These are phyloP conservation scores for Podospora pseudocomata DNA, from an alignment of 495 filamentous ascomycete genomes.

Conservation along the genomic window DNA sequence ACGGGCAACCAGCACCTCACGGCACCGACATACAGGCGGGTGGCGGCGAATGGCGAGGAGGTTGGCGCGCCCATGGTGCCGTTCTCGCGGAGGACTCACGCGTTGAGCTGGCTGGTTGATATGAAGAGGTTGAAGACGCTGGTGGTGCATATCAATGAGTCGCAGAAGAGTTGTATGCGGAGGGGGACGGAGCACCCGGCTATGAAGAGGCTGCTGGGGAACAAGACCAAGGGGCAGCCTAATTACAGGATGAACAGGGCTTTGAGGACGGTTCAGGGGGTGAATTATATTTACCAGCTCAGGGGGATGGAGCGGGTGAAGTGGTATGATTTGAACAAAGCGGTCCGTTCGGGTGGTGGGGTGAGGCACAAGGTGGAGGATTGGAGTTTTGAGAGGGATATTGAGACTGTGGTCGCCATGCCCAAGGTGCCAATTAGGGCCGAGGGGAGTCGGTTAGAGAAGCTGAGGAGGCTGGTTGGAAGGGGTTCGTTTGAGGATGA, in stretches of 20 bases:
- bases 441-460: constrained; percentile 25
- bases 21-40: background rate
- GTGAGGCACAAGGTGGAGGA: constrained; percentile 25
- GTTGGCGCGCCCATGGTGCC: background rate
- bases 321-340: constrained; percentile 33
- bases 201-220: constrained; percentile 16
- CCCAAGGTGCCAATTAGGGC: constrained; percentile 13
- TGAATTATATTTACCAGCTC: constrained; percentile 38
- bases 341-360: background rate
- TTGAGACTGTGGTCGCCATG: constrained; percentile 23
- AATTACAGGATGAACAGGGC: constrained; percentile 32
- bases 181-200: constrained; percentile 26
- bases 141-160: constrained; percentile 37
- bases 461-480: constrained; percentile 22
- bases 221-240: constrained; percentile 32
- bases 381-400: constrained; percentile 35
- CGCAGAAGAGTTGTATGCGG: constrained; percentile 17
- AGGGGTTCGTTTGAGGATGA: background rate
- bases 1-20: constrained; percentile 29
- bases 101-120: constrained; percentile 29
- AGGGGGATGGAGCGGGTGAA: constrained; percentile 37
- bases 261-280: constrained; percentile 36
- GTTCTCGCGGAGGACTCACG: constrained; percentile 27
- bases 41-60: background rate
- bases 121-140: constrained; percentile 34